These are phyloP conservation scores for Somion occarium DNA, from an alignment of 1,284 basidiomycete species.

Conservation along the genomic window DNA sequence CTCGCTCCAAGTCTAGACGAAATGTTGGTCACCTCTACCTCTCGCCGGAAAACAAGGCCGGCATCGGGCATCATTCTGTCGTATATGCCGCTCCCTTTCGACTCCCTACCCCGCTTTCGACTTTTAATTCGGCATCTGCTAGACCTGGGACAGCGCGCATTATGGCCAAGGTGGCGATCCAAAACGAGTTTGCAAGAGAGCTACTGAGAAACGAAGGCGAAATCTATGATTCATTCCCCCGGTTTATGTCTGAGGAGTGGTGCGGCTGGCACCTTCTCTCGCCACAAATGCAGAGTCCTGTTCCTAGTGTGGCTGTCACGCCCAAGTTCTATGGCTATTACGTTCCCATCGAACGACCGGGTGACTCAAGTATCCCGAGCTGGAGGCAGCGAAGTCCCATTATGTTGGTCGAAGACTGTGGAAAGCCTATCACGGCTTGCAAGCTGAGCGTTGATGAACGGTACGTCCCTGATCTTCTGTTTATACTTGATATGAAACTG, in stretches of 20 bases:
- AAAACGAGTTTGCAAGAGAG: conserved; percentile 13
- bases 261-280: conserved; percentile 35
- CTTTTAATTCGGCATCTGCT: conserved; percentile 6
- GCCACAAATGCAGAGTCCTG: conserved; percentile 29
- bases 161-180: conserved; percentile 26
- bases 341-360: conserved; percentile 22
- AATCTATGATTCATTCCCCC: conserved; percentile 40
- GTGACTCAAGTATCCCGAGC: background rate
- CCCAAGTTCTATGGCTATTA: conserved; percentile 54
- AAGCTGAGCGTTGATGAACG: conserved; percentile 29
- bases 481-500: background rate
- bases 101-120: conserved; percentile 22
- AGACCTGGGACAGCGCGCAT: conserved; percentile 24
- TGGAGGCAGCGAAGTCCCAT: conserved; percentile 30
- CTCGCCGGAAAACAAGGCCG: conserved; percentile 22
- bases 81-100: conserved; percentile 27
- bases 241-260: conserved; percentile 43
- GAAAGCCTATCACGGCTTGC: conserved; percentile 25
- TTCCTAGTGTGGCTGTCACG: conserved; percentile 36
- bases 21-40: conserved; percentile 20
- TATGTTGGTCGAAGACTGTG: conserved; percentile 46
- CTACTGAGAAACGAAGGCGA: conserved; percentile 34
- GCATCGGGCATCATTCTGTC: conserved; percentile 28
- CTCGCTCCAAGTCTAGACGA: background rate
- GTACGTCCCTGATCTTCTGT: conserved; percentile 16